Evolutionary conservation across 257 asterid species (phyloP).

Genomic region (Anisodus tanguticus): DNA sequence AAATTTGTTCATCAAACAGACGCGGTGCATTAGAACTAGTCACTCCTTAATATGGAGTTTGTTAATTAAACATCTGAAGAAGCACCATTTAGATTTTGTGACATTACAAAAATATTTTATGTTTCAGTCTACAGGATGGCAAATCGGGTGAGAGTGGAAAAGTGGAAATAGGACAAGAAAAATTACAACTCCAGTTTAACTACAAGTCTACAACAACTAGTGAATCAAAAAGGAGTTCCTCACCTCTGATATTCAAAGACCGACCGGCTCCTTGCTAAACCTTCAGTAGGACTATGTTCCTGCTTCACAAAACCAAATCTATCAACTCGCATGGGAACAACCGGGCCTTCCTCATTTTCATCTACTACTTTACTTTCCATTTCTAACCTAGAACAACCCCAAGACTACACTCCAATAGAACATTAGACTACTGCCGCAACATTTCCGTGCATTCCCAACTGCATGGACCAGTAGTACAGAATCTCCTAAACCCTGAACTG

Average conservation of each 20-base stretch:
- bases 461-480: conserved; percentile 32
- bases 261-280: conserved; percentile 62
- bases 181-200: neutral
- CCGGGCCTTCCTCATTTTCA: conserved; percentile 57
- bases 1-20: conserved; percentile 25
- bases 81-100: neutral
- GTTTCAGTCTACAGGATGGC: neutral
- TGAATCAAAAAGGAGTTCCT: conserved; percentile 9
- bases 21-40: conserved; percentile 23
- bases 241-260: conserved; percentile 80
- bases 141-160: neutral
- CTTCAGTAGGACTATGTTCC: conserved; percentile 66
- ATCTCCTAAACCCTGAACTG: conserved; percentile 31
- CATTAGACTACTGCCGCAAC: conserved; percentile 36
- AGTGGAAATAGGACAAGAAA: conserved; percentile 33
- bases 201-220: conserved; percentile 1
- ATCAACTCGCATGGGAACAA: conserved; percentile 61
- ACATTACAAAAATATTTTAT: conserved; percentile 30
- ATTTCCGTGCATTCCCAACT: conserved; percentile 36
- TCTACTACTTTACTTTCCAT: conserved; percentile 84
- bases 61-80: neutral
- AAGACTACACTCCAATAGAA: conserved; percentile 34
- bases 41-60: neutral
- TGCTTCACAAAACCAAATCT: conserved; percentile 79
- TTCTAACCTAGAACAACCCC: conserved; percentile 30